Evolutionary conservation across 495 filamentous ascomycete species (phyloP).

Genomic region (Tuber calosporum): DNA sequence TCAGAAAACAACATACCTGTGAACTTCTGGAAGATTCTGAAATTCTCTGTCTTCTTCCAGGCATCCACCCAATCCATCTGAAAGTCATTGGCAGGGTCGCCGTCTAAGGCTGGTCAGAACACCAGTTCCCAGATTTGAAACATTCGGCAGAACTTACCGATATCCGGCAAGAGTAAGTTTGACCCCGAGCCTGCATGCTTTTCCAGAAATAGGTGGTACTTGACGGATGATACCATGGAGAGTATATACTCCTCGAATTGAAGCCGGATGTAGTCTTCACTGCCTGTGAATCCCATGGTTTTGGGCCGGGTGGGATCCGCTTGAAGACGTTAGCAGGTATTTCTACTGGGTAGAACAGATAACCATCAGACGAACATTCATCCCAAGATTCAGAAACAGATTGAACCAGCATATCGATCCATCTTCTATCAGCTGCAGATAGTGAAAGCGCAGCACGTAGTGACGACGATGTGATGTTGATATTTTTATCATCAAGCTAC

Average conservation of each 20-base stretch:
- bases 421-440: conserved; percentile 79
- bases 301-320: conserved; percentile 79
- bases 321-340: conserved; percentile 13
- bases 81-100: conserved; percentile 79
- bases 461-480: conserved; percentile 73
- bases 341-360: neutral
- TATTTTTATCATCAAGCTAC: conserved; percentile 75
- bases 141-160: conserved; percentile 42
- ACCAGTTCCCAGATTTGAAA: neutral
- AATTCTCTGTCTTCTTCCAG: conserved; percentile 84
- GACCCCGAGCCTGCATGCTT: conserved; percentile 53
- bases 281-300: conserved; percentile 89
- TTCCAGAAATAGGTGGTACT: conserved; percentile 74
- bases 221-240: conserved; percentile 76
- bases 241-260: conserved; percentile 97
- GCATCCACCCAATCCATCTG: conserved; percentile 64
- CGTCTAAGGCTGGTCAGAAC: conserved; percentile 50
- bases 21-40: conserved; percentile 67
- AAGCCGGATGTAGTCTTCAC: conserved; percentile 93
- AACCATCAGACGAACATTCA: conserved; percentile 45
- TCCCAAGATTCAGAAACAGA: conserved; percentile 96
- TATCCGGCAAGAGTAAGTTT: conserved; percentile 53
- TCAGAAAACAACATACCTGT: conserved; percentile 43
- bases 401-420: conserved; percentile 93
- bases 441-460: conserved; percentile 70